Evolutionary conservation across 1,284 basidiomycete genomes (phyloP).

Genomic region (Irpex rosettiformis): DNA sequence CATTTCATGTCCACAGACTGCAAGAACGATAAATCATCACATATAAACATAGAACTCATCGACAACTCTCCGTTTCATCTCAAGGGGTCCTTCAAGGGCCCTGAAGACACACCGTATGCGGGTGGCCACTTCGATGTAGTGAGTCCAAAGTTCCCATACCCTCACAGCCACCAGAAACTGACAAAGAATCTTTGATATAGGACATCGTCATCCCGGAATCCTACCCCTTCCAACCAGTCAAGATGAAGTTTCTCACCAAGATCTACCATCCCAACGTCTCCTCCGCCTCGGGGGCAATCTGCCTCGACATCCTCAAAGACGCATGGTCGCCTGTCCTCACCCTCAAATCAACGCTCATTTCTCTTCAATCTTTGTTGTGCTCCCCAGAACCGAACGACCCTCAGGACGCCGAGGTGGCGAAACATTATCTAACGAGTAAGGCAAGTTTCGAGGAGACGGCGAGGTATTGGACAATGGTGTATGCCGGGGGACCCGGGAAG

Average conservation of each 20-base stretch:
- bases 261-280: conserved; percentile 98
- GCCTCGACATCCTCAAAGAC: conserved; percentile 86
- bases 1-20: conserved; percentile 57
- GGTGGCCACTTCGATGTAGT: conserved; percentile 94
- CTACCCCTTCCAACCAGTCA: conserved; percentile 96
- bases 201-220: conserved; percentile 94
- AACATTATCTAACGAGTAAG: conserved; percentile 91
- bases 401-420: conserved; percentile 97
- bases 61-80: conserved; percentile 88
- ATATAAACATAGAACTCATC: conserved; percentile 82
- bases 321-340: conserved; percentile 94
- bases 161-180: not conserved
- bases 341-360: conserved; percentile 95
- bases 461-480: conserved; percentile 89
- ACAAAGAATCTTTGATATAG: conserved; percentile 42
- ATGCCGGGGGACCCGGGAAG: conserved; percentile 70
- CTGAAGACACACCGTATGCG: conserved; percentile 91
- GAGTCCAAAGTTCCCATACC: conserved; percentile 27
- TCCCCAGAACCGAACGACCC: conserved; percentile 96
- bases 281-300: conserved; percentile 90
- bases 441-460: conserved; percentile 91
- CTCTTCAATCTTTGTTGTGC: conserved; percentile 93
- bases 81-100: conserved; percentile 88
- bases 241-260: conserved; percentile 98
- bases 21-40: conserved; percentile 89